Evolutionary conservation across 1,284 basidiomycete species (phyloP), one percentile per base, ranked within the genome.

Genomic region (Coniophora puteana): DNA sequence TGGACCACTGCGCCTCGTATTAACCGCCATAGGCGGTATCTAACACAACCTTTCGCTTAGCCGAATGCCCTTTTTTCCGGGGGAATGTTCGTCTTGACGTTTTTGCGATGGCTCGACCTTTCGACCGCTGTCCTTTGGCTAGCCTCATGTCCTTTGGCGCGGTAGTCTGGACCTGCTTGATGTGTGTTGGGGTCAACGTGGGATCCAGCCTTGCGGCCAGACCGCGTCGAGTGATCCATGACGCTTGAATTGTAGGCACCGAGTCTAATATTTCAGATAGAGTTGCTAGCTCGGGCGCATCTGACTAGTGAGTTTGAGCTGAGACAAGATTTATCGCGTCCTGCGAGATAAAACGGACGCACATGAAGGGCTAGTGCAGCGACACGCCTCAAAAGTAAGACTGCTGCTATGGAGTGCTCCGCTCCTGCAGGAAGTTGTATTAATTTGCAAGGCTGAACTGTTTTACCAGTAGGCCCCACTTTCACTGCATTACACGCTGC

Each of bases 101-200:
- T 46, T 55, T 65, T 14, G 79, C 80, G 27, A 63, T 66, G 21
- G 68, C 63, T 38, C 77, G 80, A 23, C 75, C 80, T 44, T 71
- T 67, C 29, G 69, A 57, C 41, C 89, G 74, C 43, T 68, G 58
- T 42, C 79, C 74, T 58, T 87, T 93, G 28, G 80, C 78, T 18
- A 68, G 73, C 51, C 76, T 83, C 71, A 88, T 82, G 55, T 94
- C 87, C 51, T 76, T 81, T 1, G 92, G 92, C 2, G 79, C 76
- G 17, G 81, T 82, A 1, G 91, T 94, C 17, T 75, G 76, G n/a
- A 93, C 62, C 46, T 92, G 90, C 58, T 94, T 95, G 56, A 93
- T 74, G 53, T 89, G 84, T 1, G 91, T 87, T 4, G 85, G 80
- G 28, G 87, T 67, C n/a, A 81, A 62, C 10, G 36, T 41, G 8